Evolutionary conservation across 495 filamentous ascomycete species (phyloP).

Genomic region (Daldinia grandis): DNA sequence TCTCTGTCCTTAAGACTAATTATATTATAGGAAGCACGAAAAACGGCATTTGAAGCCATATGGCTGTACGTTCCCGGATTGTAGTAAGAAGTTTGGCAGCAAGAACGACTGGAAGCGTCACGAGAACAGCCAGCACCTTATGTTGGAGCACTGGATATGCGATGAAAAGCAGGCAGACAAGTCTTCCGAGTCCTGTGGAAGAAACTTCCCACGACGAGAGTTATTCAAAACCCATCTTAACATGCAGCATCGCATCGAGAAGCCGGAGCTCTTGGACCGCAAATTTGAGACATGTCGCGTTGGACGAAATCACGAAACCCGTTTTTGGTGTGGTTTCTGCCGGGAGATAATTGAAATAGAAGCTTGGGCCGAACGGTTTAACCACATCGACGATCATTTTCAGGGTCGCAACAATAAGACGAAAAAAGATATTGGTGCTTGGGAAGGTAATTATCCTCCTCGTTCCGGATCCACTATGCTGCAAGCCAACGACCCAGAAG

Average conservation of each 20-base stretch:
- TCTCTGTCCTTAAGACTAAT: constrained; percentile 10
- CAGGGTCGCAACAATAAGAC: constrained; percentile 47
- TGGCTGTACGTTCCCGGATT: constrained; percentile 80
- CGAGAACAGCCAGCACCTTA: constrained; percentile 86
- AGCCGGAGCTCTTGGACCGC: constrained; percentile 52
- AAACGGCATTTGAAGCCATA: constrained; percentile 89
- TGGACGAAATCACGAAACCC: constrained; percentile 70
- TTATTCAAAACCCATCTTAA: constrained; percentile 67
- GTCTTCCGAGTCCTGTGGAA: constrained; percentile 58
- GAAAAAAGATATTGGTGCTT: constrained; percentile 48
- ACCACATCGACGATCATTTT: constrained; percentile 89
- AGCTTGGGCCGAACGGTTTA: constrained; percentile 79
- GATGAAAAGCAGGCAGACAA: constrained; percentile 46
- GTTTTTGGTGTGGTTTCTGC: constrained; percentile 96
- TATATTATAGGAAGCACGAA: constrained; percentile 74
- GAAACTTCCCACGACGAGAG: constrained; percentile 68
- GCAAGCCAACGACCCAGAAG: constrained; percentile 20
- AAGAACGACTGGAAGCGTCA: constrained; percentile 98
- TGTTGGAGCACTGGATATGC: constrained; percentile 82
- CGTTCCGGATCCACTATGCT: not conserved
- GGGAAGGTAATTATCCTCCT: constrained; percentile 47
- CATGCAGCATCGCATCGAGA: constrained; percentile 59
- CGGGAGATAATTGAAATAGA: constrained; percentile 61
- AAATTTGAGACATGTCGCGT: constrained; percentile 66
- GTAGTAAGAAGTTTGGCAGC: constrained; percentile 83